These are phyloP conservation scores for Peltaster fructicola DNA, from an alignment of 2,329 filamentous ascomycete species.

Conservation along the genomic window DNA sequence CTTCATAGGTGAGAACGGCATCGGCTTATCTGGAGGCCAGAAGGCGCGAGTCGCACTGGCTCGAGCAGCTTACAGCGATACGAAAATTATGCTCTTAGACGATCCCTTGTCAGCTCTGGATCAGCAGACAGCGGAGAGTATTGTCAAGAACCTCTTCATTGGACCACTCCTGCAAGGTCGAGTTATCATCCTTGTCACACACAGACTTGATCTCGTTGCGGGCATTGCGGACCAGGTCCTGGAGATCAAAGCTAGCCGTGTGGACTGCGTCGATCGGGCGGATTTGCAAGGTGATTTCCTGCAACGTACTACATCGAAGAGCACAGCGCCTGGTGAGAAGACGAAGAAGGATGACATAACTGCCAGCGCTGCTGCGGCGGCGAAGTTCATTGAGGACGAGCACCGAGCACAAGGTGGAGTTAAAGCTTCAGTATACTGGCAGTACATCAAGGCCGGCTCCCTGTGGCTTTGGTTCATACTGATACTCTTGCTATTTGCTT, in stretches of 20 bases:
- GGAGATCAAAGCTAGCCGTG: constrained; percentile 45
- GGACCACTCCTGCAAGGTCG: constrained; percentile 37
- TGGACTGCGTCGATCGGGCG: constrained; percentile 16
- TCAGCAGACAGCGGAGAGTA: constrained; percentile 45
- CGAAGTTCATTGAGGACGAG: constrained; percentile 68
- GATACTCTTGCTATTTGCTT: constrained; percentile 43
- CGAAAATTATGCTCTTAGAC: constrained; percentile 29
- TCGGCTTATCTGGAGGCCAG: constrained; percentile 31
- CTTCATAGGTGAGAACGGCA: constrained; percentile 29
- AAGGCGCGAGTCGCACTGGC: constrained; percentile 30
- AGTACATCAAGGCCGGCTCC: constrained; percentile 67
- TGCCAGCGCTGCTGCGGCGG: constrained; percentile 33
- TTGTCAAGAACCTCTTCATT: constrained; percentile 39
- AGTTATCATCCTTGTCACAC: constrained; percentile 43
- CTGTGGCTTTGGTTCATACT: constrained; percentile 55
- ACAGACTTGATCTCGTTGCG: constrained; percentile 52
- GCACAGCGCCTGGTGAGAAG: constrained; percentile 10
- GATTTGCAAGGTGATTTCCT: constrained; percentile 6
- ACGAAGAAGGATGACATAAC: constrained; percentile 23
- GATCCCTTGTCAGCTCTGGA: constrained; percentile 31
- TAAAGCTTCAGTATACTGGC: constrained; percentile 60
- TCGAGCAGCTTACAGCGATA: constrained; percentile 28
- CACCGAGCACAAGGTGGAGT: constrained; percentile 58
- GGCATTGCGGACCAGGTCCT: constrained; percentile 58
- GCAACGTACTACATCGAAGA: constrained; percentile 6